Evolutionary conservation across 106 monocot genomes (phyloP).

Genomic region (Gastrodia elata): DNA sequence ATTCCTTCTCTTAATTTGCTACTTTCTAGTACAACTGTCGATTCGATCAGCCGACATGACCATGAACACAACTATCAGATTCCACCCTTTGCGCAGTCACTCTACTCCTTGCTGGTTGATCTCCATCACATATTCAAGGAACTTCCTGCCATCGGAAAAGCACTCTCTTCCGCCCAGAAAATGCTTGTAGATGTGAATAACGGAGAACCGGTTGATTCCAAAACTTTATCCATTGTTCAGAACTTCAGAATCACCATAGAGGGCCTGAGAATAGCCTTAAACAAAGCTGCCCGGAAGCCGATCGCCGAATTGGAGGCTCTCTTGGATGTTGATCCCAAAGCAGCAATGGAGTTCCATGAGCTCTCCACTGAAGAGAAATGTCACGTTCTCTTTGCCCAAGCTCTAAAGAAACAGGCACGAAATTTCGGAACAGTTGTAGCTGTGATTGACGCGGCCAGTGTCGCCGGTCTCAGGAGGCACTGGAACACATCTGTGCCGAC

Average conservation of each 20-base stretch:
- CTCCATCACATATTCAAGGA: slow-evolving; percentile 34
- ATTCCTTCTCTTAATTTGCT: slow-evolving; percentile 25
- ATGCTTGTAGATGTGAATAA: slow-evolving; percentile 30
- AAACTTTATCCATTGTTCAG: slow-evolving; percentile 31
- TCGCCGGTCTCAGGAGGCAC: slow-evolving; percentile 63
- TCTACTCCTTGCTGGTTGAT: slow-evolving; percentile 36
- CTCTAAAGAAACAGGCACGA: slow-evolving; percentile 43
- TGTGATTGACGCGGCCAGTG: slow-evolving; percentile 62
- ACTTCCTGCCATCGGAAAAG: slow-evolving; percentile 29
- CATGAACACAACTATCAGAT: slow-evolving; percentile 21
- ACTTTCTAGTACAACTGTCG: slow-evolving; percentile 10
- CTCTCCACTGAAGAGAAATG: slow-evolving; percentile 72
- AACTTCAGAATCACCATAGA: slow-evolving; percentile 48
- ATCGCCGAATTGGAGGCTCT: slow-evolving; percentile 18
- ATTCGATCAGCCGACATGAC: background rate
- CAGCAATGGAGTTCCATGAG: slow-evolving; percentile 29
- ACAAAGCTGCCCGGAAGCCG: slow-evolving; percentile 35
- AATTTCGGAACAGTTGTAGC: slow-evolving; percentile 75
- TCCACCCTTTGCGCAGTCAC: slow-evolving; percentile 34
- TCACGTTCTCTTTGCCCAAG: slow-evolving; percentile 52
- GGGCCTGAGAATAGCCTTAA: slow-evolving; percentile 55
- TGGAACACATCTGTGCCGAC: slow-evolving; percentile 70
- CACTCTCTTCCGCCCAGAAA: slow-evolving; percentile 37
- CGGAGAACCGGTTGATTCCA: slow-evolving; percentile 29
- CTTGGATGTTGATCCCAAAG: slow-evolving; percentile 5